phyloP scores from a whole-genome alignment of 345 rosid genomes.

The Eucalyptus polyanthemos region DNA sequence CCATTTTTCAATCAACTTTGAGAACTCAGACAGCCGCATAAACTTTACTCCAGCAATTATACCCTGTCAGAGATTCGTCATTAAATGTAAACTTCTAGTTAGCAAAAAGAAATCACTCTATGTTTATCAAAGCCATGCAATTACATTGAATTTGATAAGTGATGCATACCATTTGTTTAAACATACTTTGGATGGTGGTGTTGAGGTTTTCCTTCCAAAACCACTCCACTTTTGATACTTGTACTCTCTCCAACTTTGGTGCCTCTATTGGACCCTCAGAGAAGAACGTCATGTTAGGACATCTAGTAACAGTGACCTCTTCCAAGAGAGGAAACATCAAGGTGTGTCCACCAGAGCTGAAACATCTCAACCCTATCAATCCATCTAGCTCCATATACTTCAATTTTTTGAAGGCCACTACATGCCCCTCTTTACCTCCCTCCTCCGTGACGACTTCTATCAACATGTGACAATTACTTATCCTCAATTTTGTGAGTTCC shows the following conservation, averaged over 20 bases:
- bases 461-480: not conserved
- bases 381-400: not conserved
- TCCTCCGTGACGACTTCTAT: not conserved
- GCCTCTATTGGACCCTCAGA: not conserved
- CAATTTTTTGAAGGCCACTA: not conserved
- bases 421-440: not conserved
- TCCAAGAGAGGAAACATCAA: not conserved
- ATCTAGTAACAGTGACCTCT: not conserved
- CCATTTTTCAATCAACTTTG: not conserved
- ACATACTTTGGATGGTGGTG: not conserved
- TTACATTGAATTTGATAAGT: not conserved
- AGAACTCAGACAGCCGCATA: not conserved
- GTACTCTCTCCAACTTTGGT: not conserved
- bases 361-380: not conserved
- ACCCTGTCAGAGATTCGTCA: fast-evolving
- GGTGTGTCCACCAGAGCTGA: fast-evolving
- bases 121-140: fast-evolving
- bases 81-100: not conserved
- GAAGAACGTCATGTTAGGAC: not conserved
- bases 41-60: not conserved
- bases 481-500: not conserved
- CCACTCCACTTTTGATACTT: not conserved
- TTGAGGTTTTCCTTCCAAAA: not conserved
- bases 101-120: not conserved
- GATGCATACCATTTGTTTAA: not conserved